Conservation (phyloP, 352 stramenopile genomes). For the Pythium oligandrum region DNA sequence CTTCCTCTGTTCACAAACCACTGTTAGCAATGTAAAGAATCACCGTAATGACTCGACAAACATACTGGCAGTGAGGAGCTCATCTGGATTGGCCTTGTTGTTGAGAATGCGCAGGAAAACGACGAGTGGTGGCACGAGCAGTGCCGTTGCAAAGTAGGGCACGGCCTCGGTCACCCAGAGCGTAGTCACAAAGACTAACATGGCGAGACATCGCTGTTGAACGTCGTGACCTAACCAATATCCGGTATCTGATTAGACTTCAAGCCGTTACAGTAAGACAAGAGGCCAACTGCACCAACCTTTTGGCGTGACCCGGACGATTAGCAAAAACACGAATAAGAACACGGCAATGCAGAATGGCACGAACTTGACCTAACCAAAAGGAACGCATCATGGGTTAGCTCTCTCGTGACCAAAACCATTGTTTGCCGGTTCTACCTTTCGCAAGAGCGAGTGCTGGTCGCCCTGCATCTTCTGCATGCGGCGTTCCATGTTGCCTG, state of each 20-base stretch:
- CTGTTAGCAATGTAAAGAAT: too few species aligned
- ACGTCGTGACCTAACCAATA: slow-evolving; percentile 49
- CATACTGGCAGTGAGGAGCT: slow-evolving; percentile 67
- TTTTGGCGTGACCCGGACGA: slow-evolving; percentile 73
- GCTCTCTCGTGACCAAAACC: too few species aligned
- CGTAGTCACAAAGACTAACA: slow-evolving; percentile 88
- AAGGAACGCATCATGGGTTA: too few species aligned
- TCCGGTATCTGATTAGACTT: not conserved
- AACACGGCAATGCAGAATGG: slow-evolving; percentile 65
- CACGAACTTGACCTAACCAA: slow-evolving; percentile 66
- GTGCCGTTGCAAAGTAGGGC: slow-evolving; percentile 88
- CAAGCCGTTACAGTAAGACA: not conserved
- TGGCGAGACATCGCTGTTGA: slow-evolving; percentile 82
- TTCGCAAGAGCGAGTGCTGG: slow-evolving; percentile 78
- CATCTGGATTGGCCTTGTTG: slow-evolving; percentile 68
- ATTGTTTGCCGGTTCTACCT: slow-evolving; percentile 22
- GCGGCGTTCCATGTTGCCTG: slow-evolving; percentile 83
- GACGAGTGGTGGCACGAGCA: slow-evolving; percentile 86
- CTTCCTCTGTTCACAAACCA: slow-evolving; percentile 34
- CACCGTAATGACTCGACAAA: not conserved
- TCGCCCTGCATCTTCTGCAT: slow-evolving; percentile 80
- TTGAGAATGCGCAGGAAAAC: slow-evolving; percentile 88
- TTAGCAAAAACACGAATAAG: slow-evolving; percentile 68
- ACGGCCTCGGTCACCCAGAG: slow-evolving; percentile 90
- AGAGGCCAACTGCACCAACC: slow-evolving; percentile 16